Percentiles rank a stretch among this genome's conserved stretches.
Evolutionary conservation across 768 basidiomycete species (phyloP).

Genomic region (Phylloporus rhodoxanthus): DNA sequence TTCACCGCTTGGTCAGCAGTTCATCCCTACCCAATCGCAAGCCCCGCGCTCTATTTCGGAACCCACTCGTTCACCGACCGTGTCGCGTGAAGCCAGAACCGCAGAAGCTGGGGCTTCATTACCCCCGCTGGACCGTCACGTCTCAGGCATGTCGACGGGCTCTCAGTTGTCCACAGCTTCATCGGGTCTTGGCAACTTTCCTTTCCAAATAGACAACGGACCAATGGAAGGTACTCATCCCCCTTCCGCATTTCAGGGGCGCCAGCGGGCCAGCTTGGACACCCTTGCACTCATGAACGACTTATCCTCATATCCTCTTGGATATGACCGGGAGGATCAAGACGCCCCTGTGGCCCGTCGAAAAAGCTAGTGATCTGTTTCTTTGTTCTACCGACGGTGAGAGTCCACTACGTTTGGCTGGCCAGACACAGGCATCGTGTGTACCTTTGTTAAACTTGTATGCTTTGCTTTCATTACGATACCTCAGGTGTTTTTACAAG

Average conservation of each 20-base stretch:
- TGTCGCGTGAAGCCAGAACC: conserved; percentile 7
- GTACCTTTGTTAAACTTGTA: conserved; percentile 28
- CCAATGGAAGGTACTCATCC: conserved; percentile 29
- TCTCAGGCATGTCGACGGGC: conserved; percentile 66
- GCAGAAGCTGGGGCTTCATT: conserved; percentile 32
- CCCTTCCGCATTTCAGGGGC: conserved; percentile 36
- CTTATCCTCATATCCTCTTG: conserved; percentile 76
- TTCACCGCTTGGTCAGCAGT: conserved; percentile 63
- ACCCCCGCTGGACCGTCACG: conserved; percentile 37
- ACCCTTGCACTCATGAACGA: conserved; percentile 80
- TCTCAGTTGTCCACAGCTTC: conserved; percentile 76
- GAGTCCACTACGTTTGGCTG: conserved; percentile 22
- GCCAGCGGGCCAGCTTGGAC: conserved; percentile 77
- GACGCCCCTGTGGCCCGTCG: conserved; percentile 20
- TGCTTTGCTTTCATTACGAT: conserved; percentile 13
- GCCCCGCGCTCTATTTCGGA: not conserved
- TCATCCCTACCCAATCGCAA: conserved; percentile 30
- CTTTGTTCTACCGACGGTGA: conserved; percentile 8
- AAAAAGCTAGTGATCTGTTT: conserved; percentile 19
- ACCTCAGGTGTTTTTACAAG: conserved; percentile 2
- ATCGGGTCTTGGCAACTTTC: conserved; percentile 77
- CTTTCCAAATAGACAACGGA: conserved; percentile 78
- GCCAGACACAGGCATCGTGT: conserved; percentile 24
- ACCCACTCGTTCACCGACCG: not conserved
- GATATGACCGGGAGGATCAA: conserved; percentile 48